Base-by-base conservation (phyloP, 768 basidiomycete species). In the Punctularia strigosozonata region DNA sequence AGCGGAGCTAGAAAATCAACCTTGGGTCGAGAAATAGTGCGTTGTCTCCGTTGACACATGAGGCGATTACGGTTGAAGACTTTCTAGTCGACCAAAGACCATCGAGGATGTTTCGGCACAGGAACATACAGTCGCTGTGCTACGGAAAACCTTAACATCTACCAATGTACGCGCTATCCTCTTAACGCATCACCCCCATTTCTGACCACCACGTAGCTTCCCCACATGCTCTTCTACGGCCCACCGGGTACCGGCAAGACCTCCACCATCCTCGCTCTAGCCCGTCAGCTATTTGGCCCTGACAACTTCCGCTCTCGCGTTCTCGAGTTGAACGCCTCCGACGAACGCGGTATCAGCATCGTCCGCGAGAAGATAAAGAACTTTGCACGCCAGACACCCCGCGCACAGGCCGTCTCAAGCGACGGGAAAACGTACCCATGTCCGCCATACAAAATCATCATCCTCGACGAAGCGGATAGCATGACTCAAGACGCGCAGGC, bases 401-500 rank as follows among this genome's bases (percentile, higher is more conserved):
- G 83, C 43, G 85, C 84, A n/a, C 76, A 83, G 54, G 57, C 71
- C 12, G 59, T 66, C 7, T 64, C 80, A n/a, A 80, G 80, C 0
- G 82, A 87, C 46, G 79, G 78, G 18, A 84, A 84, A 52, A 71
- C 66, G 31, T 98, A 97, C 54, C 94, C 92, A 31, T 94, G 87
- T 56, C 95, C 95, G 12, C 95, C 95, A 0, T 99, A 88, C 68
- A 99, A 99, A 57, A 94, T 99, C 46, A 83, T 99, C 54, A 98
- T 99, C 45, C 75, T 99, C 19, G 95, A 99, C 51, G 95, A 99
- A 61, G 95, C 95, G 17, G 95, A 99, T 58, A 94, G 90, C 4
- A 99, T 99, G 95, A 99, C 95, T 4, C 94, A 98, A 62, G 95
- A 99, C 54, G 95, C 95, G 4, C 95, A 99, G 57, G 91, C 84